A percentile compares a stretch with the other conserved stretches of the same genome.
These are phyloP conservation scores for Lablab purpureus DNA, from an alignment of 306 rosid genomes.

Conservation along the genomic window DNA sequence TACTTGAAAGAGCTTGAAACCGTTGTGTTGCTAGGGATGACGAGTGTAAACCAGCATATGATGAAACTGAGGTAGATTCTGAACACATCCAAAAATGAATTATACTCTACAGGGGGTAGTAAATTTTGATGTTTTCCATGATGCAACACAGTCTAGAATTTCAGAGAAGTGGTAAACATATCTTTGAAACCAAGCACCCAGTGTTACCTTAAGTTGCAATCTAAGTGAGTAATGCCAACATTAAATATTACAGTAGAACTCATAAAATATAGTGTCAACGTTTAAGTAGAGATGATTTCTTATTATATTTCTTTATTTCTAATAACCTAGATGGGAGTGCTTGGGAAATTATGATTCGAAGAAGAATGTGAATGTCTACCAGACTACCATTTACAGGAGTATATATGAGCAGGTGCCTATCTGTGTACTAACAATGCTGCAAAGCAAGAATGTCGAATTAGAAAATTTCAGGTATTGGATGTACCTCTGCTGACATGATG, in stretches of 20 bases:
- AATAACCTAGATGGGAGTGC: not conserved
- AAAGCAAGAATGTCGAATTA: conserved; percentile 5
- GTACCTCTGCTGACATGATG: not conserved
- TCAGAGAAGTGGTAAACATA: not conserved
- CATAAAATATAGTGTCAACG: not conserved
- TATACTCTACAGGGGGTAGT: not conserved
- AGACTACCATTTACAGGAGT: not conserved
- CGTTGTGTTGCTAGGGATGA: conserved; percentile 76
- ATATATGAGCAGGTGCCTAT: conserved; percentile 8
- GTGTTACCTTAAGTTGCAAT: not conserved
- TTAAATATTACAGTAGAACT: not conserved
- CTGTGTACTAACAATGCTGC: conserved; percentile 19
- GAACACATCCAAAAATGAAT: conserved; percentile 39
- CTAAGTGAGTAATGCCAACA: not conserved
- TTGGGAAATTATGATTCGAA: not conserved
- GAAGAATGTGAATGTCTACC: conserved; percentile 17
- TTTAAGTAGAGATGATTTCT: not conserved
- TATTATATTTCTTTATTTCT: not conserved
- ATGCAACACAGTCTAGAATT: conserved; percentile 32
- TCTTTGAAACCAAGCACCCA: not conserved
- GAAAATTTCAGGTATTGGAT: conserved; percentile 4
- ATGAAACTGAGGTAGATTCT: conserved; percentile 65
- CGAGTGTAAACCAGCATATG: conserved; percentile 58
- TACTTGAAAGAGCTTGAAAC: conserved; percentile 80
- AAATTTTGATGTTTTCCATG: conserved; percentile 7